Conservation (phyloP, 805 yeast species). For the Monosporozyma solicola region DNA sequence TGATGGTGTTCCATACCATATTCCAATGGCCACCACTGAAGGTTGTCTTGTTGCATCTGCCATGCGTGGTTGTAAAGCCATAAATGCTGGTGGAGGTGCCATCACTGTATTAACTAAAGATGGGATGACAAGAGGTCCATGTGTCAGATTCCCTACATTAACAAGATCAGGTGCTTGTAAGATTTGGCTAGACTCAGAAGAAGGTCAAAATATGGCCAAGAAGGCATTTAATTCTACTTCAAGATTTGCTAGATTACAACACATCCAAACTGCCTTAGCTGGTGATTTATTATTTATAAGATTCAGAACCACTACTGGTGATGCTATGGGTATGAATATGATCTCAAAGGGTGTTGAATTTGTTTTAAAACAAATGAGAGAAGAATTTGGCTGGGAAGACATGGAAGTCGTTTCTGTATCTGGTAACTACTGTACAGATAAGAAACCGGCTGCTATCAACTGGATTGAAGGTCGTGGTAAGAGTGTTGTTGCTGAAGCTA, state of each 20-base stretch:
- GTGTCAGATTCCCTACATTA: conserved; percentile 80
- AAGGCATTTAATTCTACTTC: conserved; percentile 94
- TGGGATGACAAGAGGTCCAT: conserved; percentile 99
- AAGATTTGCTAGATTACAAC: conserved; percentile 90
- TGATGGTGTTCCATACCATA: conserved; percentile 80
- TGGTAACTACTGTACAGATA: conserved; percentile 96
- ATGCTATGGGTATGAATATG: conserved; percentile 99
- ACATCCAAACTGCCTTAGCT: conserved; percentile 87
- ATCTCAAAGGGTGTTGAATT: conserved; percentile 95
- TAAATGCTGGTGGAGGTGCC: conserved; percentile 96
- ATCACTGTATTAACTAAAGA: conserved; percentile 85
- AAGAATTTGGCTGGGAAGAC: conserved; percentile 86
- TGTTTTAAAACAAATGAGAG: conserved; percentile 75
- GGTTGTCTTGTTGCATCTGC: conserved; percentile 98
- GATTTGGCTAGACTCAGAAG: conserved; percentile 91
- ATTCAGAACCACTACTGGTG: conserved; percentile 97
- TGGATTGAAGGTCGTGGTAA: conserved; percentile 99
- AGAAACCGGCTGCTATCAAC: conserved; percentile 95
- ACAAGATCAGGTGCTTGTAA: conserved; percentile 90
- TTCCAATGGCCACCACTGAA: conserved; percentile 99
- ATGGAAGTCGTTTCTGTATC: conserved; percentile 90
- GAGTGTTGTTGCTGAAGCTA: conserved; percentile 93
- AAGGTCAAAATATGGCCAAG: conserved; percentile 75
- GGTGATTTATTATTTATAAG: conserved; percentile 84
- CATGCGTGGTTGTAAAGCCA: conserved; percentile 98